Evolutionary conservation across 129 eudicot genomes (phyloP), one percentile per base, ranked within the genome.

Genomic region (Flaveria sonorensis): DNA sequence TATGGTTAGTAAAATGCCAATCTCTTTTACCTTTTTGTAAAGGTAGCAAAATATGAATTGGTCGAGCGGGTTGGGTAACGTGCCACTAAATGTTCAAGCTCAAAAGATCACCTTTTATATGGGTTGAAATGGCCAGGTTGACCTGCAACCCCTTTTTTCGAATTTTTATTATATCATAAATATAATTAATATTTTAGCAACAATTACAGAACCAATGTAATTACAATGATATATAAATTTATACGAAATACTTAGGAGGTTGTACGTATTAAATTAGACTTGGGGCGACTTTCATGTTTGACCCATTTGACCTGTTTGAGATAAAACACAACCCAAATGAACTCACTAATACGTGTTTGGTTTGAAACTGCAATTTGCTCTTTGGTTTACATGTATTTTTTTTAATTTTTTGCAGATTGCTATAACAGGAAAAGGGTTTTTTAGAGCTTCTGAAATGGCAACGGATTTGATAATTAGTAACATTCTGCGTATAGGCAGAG

Each of bases 391-490:
- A 2, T 19, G 23, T 20, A 7, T 57, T 0, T 56, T 21, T 57
- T 57, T 8, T 20, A 8, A 8, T 20, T 12, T 59, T 23, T 59
- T 76, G 73, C 78, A 93, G 97, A 91, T 93, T 80, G 97, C 98
- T 26, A 89, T 93, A 74, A 93, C 88, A 26, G 98, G 98, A 24
- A 89, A 93, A 84, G 86, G 93, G 10, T 93, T 90, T 78, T 90
- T 91, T 64, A 86, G 76, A 70, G 83, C 98, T 56, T 93, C 98
- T 46, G 98, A 90, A 81, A 87, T 89, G 60, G 97, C 98, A 72
- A 93, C 97, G 26, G 97, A 91, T 42, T 73, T 88, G 68, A 93
- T 93, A 64, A 93, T 91, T 73, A 91, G 90, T 70, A 93, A 93
- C 75, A 91, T 93, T 11, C 87, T 91, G 11, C 83, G 97, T 56